Percentiles rank a stretch among this genome's conserved stretches.
These are phyloP conservation scores for Tricholoma flavovirens DNA, from an alignment of 768 basidiomycete genomes.

Conservation along the genomic window DNA sequence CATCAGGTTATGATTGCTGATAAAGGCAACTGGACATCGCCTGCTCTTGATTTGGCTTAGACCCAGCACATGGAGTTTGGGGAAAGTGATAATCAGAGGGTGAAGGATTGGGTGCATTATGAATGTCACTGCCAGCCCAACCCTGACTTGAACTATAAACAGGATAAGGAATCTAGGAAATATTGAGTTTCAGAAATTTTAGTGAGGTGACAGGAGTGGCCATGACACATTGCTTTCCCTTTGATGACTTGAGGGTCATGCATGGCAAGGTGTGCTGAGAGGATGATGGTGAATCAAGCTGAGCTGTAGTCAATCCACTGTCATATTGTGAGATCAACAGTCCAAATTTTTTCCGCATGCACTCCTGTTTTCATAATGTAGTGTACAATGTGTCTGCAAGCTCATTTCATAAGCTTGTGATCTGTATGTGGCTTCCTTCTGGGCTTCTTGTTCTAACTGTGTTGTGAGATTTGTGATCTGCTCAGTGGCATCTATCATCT, in stretches of 20 bases:
- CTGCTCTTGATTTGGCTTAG: neutral
- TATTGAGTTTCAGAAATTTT: neutral
- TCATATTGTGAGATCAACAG: neutral
- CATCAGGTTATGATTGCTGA: neutral
- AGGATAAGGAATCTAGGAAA: neutral
- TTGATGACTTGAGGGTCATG: neutral
- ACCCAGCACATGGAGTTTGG: neutral
- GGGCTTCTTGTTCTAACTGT: neutral
- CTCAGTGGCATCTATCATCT: neutral
- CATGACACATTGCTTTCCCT: neutral
- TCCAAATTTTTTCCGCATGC: neutral
- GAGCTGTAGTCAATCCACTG: neutral
- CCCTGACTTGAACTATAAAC: neutral
- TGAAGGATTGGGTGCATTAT: neutral
- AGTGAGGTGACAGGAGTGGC: neutral
- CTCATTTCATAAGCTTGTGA: neutral
- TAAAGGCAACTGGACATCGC: neutral
- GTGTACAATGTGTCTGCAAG: neutral
- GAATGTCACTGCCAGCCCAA: neutral
- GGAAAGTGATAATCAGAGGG: neutral
- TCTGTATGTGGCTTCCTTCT: neutral
- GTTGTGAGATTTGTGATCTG: neutral
- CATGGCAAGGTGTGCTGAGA: neutral
- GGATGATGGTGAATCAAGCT: neutral
- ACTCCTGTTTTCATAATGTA: neutral